Percentiles rank a stretch among this genome's conserved stretches.
Evolutionary conservation across 1,284 basidiomycete genomes (phyloP).

Genomic region (Ceratobasidium sp.): DNA sequence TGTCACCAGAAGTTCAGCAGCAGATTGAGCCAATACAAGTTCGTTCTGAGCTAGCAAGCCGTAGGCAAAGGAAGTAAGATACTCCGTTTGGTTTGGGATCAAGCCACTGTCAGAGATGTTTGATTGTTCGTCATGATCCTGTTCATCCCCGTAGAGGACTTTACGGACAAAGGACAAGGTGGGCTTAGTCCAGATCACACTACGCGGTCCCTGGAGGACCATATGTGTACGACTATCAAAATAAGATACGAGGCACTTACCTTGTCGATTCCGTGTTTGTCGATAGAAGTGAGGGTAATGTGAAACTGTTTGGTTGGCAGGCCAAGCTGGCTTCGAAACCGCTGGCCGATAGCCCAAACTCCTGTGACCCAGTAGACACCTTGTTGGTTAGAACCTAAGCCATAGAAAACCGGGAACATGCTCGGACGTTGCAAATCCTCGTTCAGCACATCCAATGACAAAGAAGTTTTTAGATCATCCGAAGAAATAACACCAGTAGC

Average conservation of each 20-base stretch:
- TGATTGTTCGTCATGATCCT: neutral
- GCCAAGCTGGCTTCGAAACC: conserved; percentile 60
- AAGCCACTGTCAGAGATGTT: neutral
- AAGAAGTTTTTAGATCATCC: conserved; percentile 2
- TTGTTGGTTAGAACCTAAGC: conserved; percentile 51
- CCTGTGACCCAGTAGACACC: conserved; percentile 62
- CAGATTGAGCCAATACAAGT: conserved; percentile 22
- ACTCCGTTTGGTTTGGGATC: conserved; percentile 48
- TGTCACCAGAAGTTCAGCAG: conserved; percentile 12
- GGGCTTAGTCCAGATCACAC: conserved; percentile 10
- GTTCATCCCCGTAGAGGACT: conserved; percentile 4
- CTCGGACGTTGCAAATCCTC: neutral
- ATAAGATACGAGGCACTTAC: conserved; percentile 47
- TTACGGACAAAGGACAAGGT: conserved; percentile 4
- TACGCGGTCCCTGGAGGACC: conserved; percentile 19
- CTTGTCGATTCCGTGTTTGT: conserved; percentile 62
- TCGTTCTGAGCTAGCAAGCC: conserved; percentile 31
- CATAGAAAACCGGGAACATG: conserved; percentile 43
- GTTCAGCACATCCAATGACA: conserved; percentile 8
- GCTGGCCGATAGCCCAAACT: conserved; percentile 67
- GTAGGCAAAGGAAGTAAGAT: conserved; percentile 62
- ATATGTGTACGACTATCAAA: conserved; percentile 44
- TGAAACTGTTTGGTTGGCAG: conserved; percentile 66
- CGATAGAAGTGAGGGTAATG: conserved; percentile 60
- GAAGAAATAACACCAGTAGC: neutral